Base-by-base conservation (phyloP, 2,329 filamentous ascomycete genomes). In the Ascochyta fabae region DNA sequence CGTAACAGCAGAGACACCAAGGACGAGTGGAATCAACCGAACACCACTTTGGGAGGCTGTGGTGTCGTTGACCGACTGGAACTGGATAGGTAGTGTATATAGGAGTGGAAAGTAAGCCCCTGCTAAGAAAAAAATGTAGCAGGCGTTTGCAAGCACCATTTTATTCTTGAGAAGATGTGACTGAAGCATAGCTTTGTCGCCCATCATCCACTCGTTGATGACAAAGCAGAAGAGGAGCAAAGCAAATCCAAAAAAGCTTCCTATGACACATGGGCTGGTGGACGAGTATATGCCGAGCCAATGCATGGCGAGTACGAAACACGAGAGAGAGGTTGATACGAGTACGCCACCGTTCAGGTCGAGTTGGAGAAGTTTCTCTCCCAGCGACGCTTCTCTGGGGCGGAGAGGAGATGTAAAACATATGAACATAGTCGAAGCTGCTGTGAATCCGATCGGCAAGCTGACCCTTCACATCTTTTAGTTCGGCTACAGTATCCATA, bases 231-330 rank as follows among this genome's bases (percentile, higher is more conserved):
- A 66, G 34, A 79, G 70, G 0, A 80, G 61, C 0, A 81, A 67
- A 1, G 72, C 80, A n/a, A 79, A 80, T 1, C 81, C 64, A 16
- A 81, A 72, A 63, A 83, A 83, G 4, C 80, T 71, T 0, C 74
- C 75, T 44, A 86, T 82, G 19, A 78, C 75, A 0, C 73, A 66
- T 0, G 73, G 75, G 4, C 72, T 75, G 40, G 71, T 65, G 83
- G 84, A 87, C 7, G 66, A 35, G 24, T 73, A 64, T 23, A 69
- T 63, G 4, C 69, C 66, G 3, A 59, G 53, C 63, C 64, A 71
- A 24, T 73, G 69, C 65, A 71, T 68, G 10, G 63, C 64, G 15
- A 72, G 58, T 1, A 70, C 59, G 38, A 69, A 70, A 49, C 66
- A 72, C 4, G 61, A 61, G 9, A 71, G 57, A 12, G 58, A 55